Evolutionary conservation across 768 basidiomycete genomes (phyloP), one percentile per base, ranked within the genome.

Genomic region (Russula griseocarnosa): DNA sequence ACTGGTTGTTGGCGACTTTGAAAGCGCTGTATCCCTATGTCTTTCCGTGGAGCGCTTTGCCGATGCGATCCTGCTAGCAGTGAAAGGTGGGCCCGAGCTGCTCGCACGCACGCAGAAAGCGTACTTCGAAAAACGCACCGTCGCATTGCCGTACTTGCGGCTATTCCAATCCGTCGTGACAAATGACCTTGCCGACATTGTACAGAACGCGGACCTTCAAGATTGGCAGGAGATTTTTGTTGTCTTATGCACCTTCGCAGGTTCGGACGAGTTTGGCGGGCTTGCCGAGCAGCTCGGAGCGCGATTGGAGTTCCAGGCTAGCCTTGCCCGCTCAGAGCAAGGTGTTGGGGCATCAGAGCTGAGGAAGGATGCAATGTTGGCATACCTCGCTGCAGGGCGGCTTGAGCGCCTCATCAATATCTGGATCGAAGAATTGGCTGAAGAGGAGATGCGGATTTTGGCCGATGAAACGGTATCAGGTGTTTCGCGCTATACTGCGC

Each of bases 161-260:
- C 82, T 99, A 13, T 92, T 95, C 83, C 93, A 98, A 72, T 91
- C 88, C 14, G 90, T 99, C 68, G 92, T 96, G 63, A 89, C 88
- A 42, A 86, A 94, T 70, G 97, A 98, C 71, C 83, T 98, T 9
- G 81, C 84, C 22, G 97, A 98, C 73, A 86, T 98, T 56, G 95
- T 98, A 10, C 94, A 97, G 74, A 97, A 98, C 70, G 96, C 95
- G 26, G 94, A 98, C 69, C 73, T 98, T 56, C 79, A 85, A 47
- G 94, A 99, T 73, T 98, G 96, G 96, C 85, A 88, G 63, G 96
- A 97, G 74, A 92, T 95, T 58, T 98, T 98, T 69, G 95, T 96
- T 42, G 92, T 99, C 14, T 74, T 98, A 11, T 98, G 95, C 78
- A 98, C 96, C 0, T 99, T 95, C 75, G 93, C 95, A 1, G 82